These are phyloP conservation scores for Nematocida sp. DNA, from an alignment of 371 early-diverging fungal species.

Conservation along the genomic window DNA sequence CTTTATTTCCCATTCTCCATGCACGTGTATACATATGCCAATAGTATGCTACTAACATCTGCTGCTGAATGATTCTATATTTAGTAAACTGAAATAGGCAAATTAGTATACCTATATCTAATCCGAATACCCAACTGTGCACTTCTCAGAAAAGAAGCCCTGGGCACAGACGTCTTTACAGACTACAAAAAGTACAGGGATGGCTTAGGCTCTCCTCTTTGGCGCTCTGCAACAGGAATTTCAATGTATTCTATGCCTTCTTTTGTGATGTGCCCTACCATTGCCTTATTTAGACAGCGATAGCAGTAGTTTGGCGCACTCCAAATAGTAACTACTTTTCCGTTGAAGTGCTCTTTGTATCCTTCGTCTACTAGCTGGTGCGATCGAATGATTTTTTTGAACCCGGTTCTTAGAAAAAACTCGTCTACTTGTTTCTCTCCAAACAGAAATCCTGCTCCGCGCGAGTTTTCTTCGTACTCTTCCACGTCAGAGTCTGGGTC, in stretches of 20 bases:
- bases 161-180: too few species aligned
- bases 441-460: slow-evolving; percentile 61
- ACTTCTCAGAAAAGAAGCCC: too few species aligned
- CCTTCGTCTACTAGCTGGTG: slow-evolving; percentile 65
- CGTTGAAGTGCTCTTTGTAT: slow-evolving; percentile 60
- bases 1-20: too few species aligned
- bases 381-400: slow-evolving; percentile 61
- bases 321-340: slow-evolving; percentile 64
- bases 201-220: slow-evolving; percentile 13
- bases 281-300: slow-evolving; percentile 62
- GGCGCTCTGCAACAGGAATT: neutral
- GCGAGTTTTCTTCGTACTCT: slow-evolving; percentile 39
- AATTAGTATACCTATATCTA: too few species aligned
- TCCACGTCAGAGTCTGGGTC: slow-evolving; percentile 79
- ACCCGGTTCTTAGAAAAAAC: slow-evolving; percentile 57
- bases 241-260: slow-evolving; percentile 20
- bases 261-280: slow-evolving; percentile 44
- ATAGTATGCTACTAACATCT: too few species aligned
- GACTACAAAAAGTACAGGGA: slow-evolving; percentile 30
- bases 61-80: too few species aligned
- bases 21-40: too few species aligned
- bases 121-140: too few species aligned
- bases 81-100: too few species aligned
- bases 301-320: slow-evolving; percentile 65
- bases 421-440: slow-evolving; percentile 41